Evolutionary conservation across 1,284 basidiomycete genomes (phyloP), one percentile per base, ranked within the genome.

Genomic region (Cryptococcus sp.): DNA sequence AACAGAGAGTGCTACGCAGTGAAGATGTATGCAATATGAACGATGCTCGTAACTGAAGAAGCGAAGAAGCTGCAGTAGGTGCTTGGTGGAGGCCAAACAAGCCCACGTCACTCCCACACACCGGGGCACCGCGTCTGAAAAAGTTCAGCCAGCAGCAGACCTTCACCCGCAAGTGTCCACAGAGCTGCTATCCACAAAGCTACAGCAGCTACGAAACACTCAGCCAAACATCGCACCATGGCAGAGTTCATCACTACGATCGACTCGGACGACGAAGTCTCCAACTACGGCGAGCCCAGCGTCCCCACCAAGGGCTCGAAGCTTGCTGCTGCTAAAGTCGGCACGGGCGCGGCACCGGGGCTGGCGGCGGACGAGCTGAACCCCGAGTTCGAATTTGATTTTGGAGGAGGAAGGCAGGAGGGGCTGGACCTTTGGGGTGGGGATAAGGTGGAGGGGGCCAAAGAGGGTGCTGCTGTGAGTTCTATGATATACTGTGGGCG

Each of bases 311-410:
- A 64, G 56, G 56, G 28, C 5, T 33, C 28, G 5, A 33, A 33
- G 28, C 9, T 48, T 44, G 28, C 44, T 46, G 46, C n/a, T 23
- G 39, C 35, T 37, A 51, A 21, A 44, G 50, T 40, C 24, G 33
- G 24, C 12, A 53, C 55, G 33, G 58, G 50, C 46, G 45, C 45
- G n/a, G 52, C 40, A 24, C 20, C 56, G 23, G 50, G 55, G 47
- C 40, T 65, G 43, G 85, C 87, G 52, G 85, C 84, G 38, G 83
- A 82, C 37, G 83, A 83, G 58, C 81, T 96, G 43, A 83, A 93
- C 75, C 85, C 86, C 3, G 85, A 87, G 52, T 93, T 96, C 71
- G 81, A 82, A 33, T 95, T 97, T 70, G 90, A 93, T 75, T 68
- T 87, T 18, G 83, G 83, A 37, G 84, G 85, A 11, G 62, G 69